Evolutionary conservation across 495 filamentous ascomycete genomes (phyloP).

Genomic region (Xylaria longipes): DNA sequence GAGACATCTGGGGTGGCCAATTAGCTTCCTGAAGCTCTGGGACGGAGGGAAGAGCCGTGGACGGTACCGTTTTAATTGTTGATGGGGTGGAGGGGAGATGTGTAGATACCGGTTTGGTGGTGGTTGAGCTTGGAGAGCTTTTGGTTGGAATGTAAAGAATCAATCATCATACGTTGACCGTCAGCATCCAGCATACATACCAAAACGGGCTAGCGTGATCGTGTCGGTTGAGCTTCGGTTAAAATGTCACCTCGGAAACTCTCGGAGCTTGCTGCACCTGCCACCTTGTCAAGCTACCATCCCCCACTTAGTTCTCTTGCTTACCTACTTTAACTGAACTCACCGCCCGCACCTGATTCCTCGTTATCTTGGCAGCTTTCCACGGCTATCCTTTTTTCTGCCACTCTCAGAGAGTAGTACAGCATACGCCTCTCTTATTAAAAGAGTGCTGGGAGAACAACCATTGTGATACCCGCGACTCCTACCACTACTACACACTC

Average conservation of each 20-base stretch:
- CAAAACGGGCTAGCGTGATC: background rate
- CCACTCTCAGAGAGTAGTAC: slow-evolving; percentile 14
- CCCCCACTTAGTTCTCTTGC: slow-evolving; percentile 11
- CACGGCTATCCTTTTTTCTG: slow-evolving; percentile 39
- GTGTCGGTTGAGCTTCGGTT: slow-evolving; percentile 17
- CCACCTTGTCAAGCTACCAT: background rate
- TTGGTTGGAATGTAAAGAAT: background rate
- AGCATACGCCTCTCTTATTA: background rate
- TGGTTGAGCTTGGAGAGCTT: slow-evolving; percentile 23
- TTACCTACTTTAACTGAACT: background rate
- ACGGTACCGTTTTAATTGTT: slow-evolving; percentile 27
- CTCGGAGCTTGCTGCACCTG: too few species aligned
- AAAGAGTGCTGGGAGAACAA: background rate
- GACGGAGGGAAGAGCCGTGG: background rate
- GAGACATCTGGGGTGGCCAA: slow-evolving; percentile 73
- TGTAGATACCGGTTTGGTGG: slow-evolving; percentile 20
- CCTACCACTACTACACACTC: background rate
- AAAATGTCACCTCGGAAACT: background rate
- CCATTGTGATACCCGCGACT: background rate
- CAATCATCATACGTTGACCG: slow-evolving; percentile 15
- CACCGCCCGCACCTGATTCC: slow-evolving; percentile 18
- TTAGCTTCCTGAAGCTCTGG: slow-evolving; percentile 30
- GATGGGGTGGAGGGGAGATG: slow-evolving; percentile 30
- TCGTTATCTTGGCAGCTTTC: slow-evolving; percentile 1
- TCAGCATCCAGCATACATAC: background rate